Percentiles rank a stretch among this genome's conserved stretches.
Evolutionary conservation across 148 eudicot genomes (phyloP).

Genomic region (Dianthus caryophyllus): DNA sequence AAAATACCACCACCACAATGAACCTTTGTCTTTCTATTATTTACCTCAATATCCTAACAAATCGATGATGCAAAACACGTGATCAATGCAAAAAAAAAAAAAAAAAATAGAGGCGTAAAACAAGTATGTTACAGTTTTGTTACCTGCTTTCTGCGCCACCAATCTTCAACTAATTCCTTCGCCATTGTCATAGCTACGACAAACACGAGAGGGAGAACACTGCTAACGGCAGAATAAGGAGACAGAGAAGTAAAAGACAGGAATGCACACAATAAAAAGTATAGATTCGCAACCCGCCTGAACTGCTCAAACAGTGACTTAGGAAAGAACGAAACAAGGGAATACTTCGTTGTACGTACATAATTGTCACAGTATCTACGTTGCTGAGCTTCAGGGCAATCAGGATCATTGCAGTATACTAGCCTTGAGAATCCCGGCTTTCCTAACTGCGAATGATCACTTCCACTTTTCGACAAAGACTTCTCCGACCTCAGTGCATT

Average conservation of each 20-base stretch:
- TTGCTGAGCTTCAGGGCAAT: conserved; percentile 32
- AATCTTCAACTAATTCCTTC: conserved; percentile 68
- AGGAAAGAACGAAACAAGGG: conserved; percentile 48
- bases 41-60: conserved; percentile 53
- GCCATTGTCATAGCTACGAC: conserved; percentile 64
- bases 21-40: conserved; percentile 40
- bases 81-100: not conserved
- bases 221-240: conserved; percentile 55
- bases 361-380: conserved; percentile 40
- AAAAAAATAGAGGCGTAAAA: too few relatives aligned
- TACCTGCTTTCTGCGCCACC: conserved; percentile 48
- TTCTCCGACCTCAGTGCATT: conserved; percentile 21
- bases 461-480: conserved; percentile 20
- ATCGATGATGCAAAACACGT: conserved; percentile 2
- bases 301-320: conserved; percentile 79
- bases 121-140: not conserved
- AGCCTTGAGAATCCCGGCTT: conserved; percentile 51
- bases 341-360: conserved; percentile 58
- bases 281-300: conserved; percentile 66
- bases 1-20: conserved; percentile 43
- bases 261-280: conserved; percentile 53
- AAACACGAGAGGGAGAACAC: conserved; percentile 51
- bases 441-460: conserved; percentile 37
- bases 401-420: conserved; percentile 55
- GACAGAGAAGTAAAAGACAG: conserved; percentile 54